phyloP scores from a whole-genome alignment of 2,329 filamentous ascomycete genomes.

The Cladophialophora chaetospira region DNA sequence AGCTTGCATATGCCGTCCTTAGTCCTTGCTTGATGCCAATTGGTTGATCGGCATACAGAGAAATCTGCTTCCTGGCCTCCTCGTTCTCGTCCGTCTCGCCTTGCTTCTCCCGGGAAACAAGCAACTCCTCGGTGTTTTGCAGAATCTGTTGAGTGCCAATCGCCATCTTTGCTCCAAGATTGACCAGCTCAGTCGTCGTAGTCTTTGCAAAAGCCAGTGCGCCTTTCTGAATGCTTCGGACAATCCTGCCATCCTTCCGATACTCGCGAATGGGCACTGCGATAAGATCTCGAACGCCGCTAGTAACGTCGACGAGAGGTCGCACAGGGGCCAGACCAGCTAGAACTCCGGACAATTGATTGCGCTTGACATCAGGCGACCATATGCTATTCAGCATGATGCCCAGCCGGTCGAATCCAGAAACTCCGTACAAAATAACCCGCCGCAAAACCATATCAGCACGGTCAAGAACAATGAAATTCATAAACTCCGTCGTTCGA shows the following conservation, averaged over 20 bases:
- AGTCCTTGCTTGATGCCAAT: slow-evolving; percentile 85
- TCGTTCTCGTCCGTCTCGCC: slow-evolving; percentile 65
- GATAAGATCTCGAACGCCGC: slow-evolving; percentile 81
- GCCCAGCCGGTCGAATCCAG: slow-evolving; percentile 86
- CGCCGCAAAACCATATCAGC: slow-evolving; percentile 83
- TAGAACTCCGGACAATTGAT: slow-evolving; percentile 85
- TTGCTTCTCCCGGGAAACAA: slow-evolving; percentile 53
- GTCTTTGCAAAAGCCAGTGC: slow-evolving; percentile 87
- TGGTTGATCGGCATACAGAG: slow-evolving; percentile 91
- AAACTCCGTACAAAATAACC: slow-evolving; percentile 88
- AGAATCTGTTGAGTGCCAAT: slow-evolving; percentile 94
- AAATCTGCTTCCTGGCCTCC: slow-evolving; percentile 76
- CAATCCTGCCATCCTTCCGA: slow-evolving; percentile 86
- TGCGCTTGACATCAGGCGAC: slow-evolving; percentile 88
- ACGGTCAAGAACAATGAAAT: slow-evolving; percentile 89
- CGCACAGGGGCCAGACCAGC: slow-evolving; percentile 88
- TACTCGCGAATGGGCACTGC: slow-evolving; percentile 92
- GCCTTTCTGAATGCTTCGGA: slow-evolving; percentile 89
- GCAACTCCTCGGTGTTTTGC: slow-evolving; percentile 80
- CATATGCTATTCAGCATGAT: slow-evolving; percentile 92
- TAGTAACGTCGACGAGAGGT: slow-evolving; percentile 86
- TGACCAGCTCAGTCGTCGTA: slow-evolving; percentile 91
- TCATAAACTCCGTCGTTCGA: slow-evolving; percentile 97
- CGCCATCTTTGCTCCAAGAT: slow-evolving; percentile 88
- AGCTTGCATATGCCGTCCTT: slow-evolving; percentile 75